phyloP scores from a whole-genome alignment of 164 flowering plant species.

The Chimonanthus salicifolius region DNA sequence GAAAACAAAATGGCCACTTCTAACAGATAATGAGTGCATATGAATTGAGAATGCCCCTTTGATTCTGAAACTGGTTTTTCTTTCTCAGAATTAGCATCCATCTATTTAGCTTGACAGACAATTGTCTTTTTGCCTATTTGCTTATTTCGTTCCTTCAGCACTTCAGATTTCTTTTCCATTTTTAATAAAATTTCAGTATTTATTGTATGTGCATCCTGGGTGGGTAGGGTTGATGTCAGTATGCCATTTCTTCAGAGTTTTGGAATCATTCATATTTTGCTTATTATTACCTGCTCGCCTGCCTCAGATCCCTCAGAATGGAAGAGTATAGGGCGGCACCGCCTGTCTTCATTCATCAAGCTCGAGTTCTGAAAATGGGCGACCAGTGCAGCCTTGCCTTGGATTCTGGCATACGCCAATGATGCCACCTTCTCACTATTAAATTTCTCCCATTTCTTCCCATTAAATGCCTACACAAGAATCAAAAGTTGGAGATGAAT shows the following conservation, averaged over 20 bases:
- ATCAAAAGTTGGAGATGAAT: not conserved
- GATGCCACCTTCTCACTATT: conserved; percentile 98
- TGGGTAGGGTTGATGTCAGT: no score
- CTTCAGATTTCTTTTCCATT: not conserved
- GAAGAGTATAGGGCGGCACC: conserved; percentile 92
- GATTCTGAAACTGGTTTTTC: no score
- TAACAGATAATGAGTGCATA: no score
- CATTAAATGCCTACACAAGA: conserved; percentile 75
- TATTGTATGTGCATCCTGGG: not conserved
- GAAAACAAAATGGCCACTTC: no score
- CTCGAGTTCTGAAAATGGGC: conserved; percentile 95
- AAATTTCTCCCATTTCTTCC: conserved; percentile 98
- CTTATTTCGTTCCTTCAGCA: not conserved
- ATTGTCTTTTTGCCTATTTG: not conserved
- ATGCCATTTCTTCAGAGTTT: not conserved
- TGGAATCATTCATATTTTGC: not conserved
- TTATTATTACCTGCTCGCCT: conserved; percentile 56
- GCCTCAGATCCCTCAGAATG: conserved; percentile 57
- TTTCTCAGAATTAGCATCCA: not conserved
- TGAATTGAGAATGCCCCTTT: no score
- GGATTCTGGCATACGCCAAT: conserved; percentile 96
- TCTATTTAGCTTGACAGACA: not conserved
- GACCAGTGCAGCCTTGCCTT: conserved; percentile 86
- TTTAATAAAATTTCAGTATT: not conserved
- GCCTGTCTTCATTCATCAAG: conserved; percentile 98